Conservation (phyloP, 352 stramenopile genomes). For the Phytophthora sp. region DNA sequence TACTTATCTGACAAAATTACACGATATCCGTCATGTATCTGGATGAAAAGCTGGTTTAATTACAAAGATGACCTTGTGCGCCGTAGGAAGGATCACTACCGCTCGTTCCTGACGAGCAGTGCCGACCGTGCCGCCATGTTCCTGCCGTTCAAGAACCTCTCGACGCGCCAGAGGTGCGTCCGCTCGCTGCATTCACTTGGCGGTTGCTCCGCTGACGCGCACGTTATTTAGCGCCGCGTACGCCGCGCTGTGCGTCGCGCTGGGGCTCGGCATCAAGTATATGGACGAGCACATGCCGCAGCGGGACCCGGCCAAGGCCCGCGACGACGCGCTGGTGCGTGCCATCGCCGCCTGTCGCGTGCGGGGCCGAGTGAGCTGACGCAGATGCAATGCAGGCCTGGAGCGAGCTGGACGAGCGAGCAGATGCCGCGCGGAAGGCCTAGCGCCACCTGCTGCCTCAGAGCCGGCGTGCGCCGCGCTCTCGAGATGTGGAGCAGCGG, state of each 20-base stretch:
- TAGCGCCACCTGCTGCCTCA: neutral
- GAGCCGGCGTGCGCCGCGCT: neutral
- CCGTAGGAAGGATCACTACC: too few relatives aligned
- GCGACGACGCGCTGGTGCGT: slow-evolving; percentile 54
- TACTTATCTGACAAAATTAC: too few relatives aligned
- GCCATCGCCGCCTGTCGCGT: too few relatives aligned
- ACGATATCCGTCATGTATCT: too few relatives aligned
- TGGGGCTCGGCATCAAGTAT: slow-evolving; percentile 74
- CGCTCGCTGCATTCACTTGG: neutral
- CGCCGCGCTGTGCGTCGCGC: slow-evolving; percentile 60
- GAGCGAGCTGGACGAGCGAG: slow-evolving; percentile 67
- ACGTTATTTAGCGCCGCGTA: slow-evolving; percentile 58
- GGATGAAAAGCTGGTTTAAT: too few relatives aligned
- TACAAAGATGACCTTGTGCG: too few relatives aligned
- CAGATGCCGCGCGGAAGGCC: neutral
- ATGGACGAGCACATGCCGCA: slow-evolving; percentile 68
- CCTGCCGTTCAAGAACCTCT: slow-evolving; percentile 71
- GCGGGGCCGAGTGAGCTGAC: slow-evolving; percentile 6
- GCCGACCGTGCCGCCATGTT: slow-evolving; percentile 53
- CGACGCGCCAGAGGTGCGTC: slow-evolving; percentile 59
- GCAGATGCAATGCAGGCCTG: slow-evolving; percentile 46
- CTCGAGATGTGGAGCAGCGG: slow-evolving; percentile 12
- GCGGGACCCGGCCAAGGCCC: slow-evolving; percentile 35
- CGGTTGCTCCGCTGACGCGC: too few relatives aligned
- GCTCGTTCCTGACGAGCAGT: too few relatives aligned